Percentiles rank a stretch among this genome's conserved stretches.
phyloP scores from a whole-genome alignment of 2,329 filamentous ascomycete genomes.

The Ophiostoma himal-ulmi region DNA sequence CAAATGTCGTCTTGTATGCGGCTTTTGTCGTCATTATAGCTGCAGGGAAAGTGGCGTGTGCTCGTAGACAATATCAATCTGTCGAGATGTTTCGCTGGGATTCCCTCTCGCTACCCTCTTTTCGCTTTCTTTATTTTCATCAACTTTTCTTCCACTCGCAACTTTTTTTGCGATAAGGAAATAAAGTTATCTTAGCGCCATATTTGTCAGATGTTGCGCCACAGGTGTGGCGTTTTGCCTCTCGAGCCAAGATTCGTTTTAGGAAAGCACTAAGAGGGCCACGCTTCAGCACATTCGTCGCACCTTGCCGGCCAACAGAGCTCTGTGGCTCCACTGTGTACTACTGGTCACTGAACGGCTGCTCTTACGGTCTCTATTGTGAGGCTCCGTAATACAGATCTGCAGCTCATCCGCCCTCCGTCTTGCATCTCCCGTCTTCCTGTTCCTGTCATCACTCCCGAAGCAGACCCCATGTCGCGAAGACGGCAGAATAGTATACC shows the following conservation, averaged over 20 bases:
- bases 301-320: background rate
- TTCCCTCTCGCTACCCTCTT: background rate
- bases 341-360: background rate
- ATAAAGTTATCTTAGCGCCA: conserved; percentile 38
- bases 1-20: conserved; percentile 80
- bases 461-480: conserved; percentile 12
- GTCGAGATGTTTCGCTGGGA: background rate
- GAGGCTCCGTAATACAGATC: background rate
- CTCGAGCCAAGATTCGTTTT: background rate
- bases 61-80: background rate
- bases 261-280: background rate
- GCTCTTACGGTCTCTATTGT: background rate
- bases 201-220: background rate
- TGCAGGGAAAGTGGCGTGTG: background rate
- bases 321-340: background rate
- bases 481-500: conserved; percentile 2
- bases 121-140: background rate
- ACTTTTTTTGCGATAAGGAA: conserved; percentile 30
- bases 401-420: background rate
- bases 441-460: background rate
- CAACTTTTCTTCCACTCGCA: conserved; percentile 10
- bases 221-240: conserved; percentile 4
- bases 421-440: background rate
- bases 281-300: background rate
- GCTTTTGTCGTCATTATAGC: conserved; percentile 55